Conservation (phyloP, 2,329 filamentous ascomycete species). For the Ophiostoma populinum region DNA sequence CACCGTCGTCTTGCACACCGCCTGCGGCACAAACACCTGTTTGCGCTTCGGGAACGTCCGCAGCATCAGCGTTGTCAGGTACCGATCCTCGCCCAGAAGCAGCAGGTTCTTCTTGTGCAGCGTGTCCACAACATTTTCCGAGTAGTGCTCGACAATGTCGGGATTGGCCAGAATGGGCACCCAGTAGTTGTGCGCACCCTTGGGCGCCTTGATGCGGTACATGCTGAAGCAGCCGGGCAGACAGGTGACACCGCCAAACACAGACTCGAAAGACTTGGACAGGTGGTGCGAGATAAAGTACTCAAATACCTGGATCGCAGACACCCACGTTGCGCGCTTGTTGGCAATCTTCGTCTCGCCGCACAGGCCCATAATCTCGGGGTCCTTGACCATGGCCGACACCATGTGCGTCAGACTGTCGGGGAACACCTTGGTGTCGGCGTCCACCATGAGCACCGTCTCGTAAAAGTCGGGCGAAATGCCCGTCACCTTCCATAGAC, state of each 20-base stretch:
- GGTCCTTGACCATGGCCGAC: conserved; percentile 96
- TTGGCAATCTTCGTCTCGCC: conserved; percentile 99
- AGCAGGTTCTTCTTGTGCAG: conserved; percentile 95
- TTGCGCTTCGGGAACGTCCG: conserved; percentile 98
- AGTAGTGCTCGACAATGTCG: conserved; percentile 97
- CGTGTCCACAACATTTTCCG: conserved; percentile 96
- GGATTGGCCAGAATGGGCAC: conserved; percentile 96
- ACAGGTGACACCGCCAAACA: conserved; percentile 98
- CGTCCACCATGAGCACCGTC: conserved; percentile 95
- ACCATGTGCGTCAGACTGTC: conserved; percentile 98
- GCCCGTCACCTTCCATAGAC: conserved; percentile 94
- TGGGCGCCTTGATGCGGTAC: conserved; percentile 99
- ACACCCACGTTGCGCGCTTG: conserved; percentile 87
- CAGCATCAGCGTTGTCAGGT: conserved; percentile 91
- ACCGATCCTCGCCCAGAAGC: conserved; percentile 83
- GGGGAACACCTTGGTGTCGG: conserved; percentile 97
- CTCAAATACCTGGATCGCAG: conserved; percentile 97
- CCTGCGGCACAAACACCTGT: conserved; percentile 95
- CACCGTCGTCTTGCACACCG: conserved; percentile 96
- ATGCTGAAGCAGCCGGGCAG: conserved; percentile 98
- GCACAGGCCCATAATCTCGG: conserved; percentile 96
- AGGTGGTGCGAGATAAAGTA: conserved; percentile 98
- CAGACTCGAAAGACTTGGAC: conserved; percentile 91
- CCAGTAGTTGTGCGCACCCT: conserved; percentile 98
- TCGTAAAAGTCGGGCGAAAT: conserved; percentile 98